Evolutionary conservation across 768 basidiomycete genomes (phyloP), one percentile per base, ranked within the genome.

Genomic region (Leccinum longicurvipes): DNA sequence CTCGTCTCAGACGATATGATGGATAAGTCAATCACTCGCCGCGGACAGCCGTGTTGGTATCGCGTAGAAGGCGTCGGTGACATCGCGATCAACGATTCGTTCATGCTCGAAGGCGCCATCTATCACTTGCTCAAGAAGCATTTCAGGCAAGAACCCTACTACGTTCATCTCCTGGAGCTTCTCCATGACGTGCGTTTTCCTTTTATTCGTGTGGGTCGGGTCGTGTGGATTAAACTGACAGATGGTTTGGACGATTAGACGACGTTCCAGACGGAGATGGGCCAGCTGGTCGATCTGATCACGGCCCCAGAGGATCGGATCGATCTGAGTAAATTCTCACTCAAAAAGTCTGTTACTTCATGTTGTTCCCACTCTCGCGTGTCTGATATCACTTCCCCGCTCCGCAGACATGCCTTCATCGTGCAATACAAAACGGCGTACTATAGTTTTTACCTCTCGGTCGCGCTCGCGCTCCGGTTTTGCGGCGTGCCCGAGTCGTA

Each of bases 361-460:
- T 14, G 24, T 47, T 14, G 2, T 19, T 23, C 12, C n/a, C 15
- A 19, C 39, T 41, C 39, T 11, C 5, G 19, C 15, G 46, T 17
- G 10, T 17, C 24, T n/a, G n/a, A 47, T 11, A 24, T 47, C 39
- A 41, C 19, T 9, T 46, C 15, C 1, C 10, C 25, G 4, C 21
- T 31, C 8, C 12, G 9, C 34, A 95, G 93, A 69, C 93, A 98
- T 69, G 82, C 83, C 57, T 82, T 91, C 54, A 98, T 98, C 70
- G 96, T 98, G 51, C 81, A 92, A 59, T 98, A 94, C 84, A 99
- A 99, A 76, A 98, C 96, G 27, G 91, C 96, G 0, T 96, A 82
- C 76, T 99, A 98, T 75, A 97, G 93, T 28, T 98, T 98, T 82
- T 97, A 98, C 77, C 91, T 99, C 60, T 93, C 97, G 47, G 93